These are phyloP conservation scores for Penicillium sp. DNA, from an alignment of 2,329 filamentous ascomycete genomes.

Conservation along the genomic window DNA sequence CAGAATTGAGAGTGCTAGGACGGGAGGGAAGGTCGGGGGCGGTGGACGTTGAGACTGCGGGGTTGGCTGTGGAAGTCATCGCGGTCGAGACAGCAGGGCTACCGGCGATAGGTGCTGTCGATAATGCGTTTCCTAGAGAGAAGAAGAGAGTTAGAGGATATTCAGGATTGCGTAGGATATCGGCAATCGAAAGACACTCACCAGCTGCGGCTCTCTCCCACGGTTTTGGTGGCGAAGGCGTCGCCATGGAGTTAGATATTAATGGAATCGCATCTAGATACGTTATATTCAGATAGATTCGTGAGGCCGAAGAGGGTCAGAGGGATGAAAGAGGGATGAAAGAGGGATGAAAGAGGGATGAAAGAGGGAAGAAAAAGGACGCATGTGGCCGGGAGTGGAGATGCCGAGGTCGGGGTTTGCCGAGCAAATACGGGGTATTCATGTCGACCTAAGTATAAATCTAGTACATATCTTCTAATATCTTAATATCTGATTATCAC, in stretches of 20 bases:
- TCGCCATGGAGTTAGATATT: slow-evolving; percentile 49
- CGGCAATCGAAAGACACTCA: slow-evolving; percentile 38
- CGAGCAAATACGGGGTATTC: slow-evolving; percentile 8
- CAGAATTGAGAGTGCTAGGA: slow-evolving; percentile 71
- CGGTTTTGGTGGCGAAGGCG: slow-evolving; percentile 86
- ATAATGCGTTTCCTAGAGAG: slow-evolving; percentile 27
- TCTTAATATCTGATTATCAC: background rate
- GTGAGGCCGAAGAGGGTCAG: slow-evolving; percentile 6
- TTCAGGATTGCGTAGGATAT: slow-evolving; percentile 5
- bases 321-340: slow-evolving; percentile 9
- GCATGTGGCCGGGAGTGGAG: slow-evolving; percentile 28
- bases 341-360: slow-evolving; percentile 8
- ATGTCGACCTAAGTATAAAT: no score
- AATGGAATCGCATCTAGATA: slow-evolving; percentile 31
- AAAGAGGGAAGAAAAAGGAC: no score
- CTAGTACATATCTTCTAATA: no score
- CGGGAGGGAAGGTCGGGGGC: slow-evolving; percentile 75
- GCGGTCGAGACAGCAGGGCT: slow-evolving; percentile 32
- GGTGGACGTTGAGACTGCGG: slow-evolving; percentile 45
- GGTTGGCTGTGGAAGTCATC: slow-evolving; percentile 41
- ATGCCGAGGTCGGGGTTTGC: slow-evolving; percentile 27
- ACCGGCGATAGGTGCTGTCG: slow-evolving; percentile 23
- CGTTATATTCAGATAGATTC: background rate
- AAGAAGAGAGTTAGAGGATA: slow-evolving; percentile 5
- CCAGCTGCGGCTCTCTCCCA: slow-evolving; percentile 75